phyloP scores from a whole-genome alignment of 768 basidiomycete genomes.

The Panus rudis region DNA sequence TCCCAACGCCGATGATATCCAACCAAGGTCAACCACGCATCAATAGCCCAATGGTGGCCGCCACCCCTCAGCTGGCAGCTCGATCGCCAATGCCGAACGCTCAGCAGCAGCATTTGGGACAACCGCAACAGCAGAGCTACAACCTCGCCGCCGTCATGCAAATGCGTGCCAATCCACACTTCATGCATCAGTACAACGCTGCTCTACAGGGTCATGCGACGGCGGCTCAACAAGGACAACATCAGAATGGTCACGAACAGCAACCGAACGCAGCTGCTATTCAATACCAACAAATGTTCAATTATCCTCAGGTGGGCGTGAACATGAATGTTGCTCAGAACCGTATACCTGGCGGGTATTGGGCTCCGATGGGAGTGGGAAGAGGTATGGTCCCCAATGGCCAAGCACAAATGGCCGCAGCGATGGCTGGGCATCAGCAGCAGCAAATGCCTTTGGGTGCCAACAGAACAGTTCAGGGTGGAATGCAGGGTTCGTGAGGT shows the following conservation, averaged over 20 bases:
- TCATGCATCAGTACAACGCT: constrained; percentile 3
- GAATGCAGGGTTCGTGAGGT: constrained; percentile 20
- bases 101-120: constrained; percentile 14
- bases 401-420: constrained; percentile 12
- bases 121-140: constrained; percentile 15
- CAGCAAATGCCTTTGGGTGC: constrained; percentile 19
- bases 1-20: neutral
- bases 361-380: constrained; percentile 13
- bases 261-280: constrained; percentile 7
- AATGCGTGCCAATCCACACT: too few species aligned
- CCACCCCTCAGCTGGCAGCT: constrained; percentile 9
- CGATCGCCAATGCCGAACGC: constrained; percentile 19
- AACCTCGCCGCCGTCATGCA: constrained; percentile 3
- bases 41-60: constrained; percentile 15
- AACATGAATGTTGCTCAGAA: constrained; percentile 9
- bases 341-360: constrained; percentile 10
- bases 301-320: constrained; percentile 16
- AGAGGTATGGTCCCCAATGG: constrained; percentile 15
- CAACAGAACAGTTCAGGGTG: constrained; percentile 16
- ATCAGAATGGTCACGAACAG: neutral
- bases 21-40: neutral
- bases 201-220: neutral
- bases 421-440: constrained; percentile 14
- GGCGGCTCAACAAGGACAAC: neutral
- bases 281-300: constrained; percentile 17